Percentiles rank a stretch among this genome's conserved stretches.
Conservation (phyloP, 441 rosid species). For the Capsella rubella region DNA sequence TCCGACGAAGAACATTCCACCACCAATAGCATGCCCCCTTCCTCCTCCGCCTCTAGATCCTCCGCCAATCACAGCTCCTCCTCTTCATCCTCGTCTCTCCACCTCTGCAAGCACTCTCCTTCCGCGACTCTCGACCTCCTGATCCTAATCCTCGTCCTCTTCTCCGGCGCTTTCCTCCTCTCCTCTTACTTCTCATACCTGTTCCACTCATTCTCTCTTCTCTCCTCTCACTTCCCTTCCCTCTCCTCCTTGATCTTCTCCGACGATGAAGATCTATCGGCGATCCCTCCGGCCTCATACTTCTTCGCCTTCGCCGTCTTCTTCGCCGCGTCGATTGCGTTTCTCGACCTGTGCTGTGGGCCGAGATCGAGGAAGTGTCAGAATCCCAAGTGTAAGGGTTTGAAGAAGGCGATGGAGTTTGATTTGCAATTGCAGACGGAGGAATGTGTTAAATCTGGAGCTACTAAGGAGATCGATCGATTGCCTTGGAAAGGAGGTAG, state of each 20-base stretch:
- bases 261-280: conserved; percentile 39
- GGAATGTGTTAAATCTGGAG: conserved; percentile 64
- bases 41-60: conserved; percentile 38
- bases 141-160: conserved; percentile 77
- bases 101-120: conserved; percentile 85
- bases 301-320: conserved; percentile 64
- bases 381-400: conserved; percentile 76
- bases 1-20: conserved; percentile 37
- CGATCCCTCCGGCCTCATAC: conserved; percentile 56
- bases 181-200: conserved; percentile 86
- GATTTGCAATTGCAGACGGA: conserved; percentile 92
- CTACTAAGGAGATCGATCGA: conserved; percentile 62
- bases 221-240: conserved; percentile 47
- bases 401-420: conserved; percentile 93
- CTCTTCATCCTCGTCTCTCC: conserved; percentile 29
- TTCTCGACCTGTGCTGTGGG: conserved; percentile 67
- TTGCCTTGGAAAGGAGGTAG: conserved; percentile 85
- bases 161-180: conserved; percentile 82
- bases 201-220: conserved; percentile 72
- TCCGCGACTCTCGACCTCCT: conserved; percentile 91
- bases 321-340: conserved; percentile 53
- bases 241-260: conserved; percentile 47
- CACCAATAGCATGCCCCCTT: conserved; percentile 55
- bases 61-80: conserved; percentile 31
- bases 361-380: conserved; percentile 73